Evolutionary conservation across 176 grass and related monocot genomes (phyloP).

Genomic region (Raddia guianensis): DNA sequence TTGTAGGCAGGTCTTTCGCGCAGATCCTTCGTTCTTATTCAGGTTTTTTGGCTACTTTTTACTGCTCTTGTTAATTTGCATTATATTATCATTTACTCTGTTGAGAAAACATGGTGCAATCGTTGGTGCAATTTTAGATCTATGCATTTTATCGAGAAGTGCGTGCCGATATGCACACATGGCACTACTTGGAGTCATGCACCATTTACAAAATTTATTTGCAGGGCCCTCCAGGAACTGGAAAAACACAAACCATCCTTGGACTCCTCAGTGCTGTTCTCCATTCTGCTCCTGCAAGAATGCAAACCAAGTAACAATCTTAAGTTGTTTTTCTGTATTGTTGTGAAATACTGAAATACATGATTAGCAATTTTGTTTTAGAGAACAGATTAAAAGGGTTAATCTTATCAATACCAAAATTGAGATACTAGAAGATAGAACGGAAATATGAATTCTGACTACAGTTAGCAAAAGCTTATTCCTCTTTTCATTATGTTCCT

Average conservation of each 20-base stretch:
- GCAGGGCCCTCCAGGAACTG: constrained; percentile 93
- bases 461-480: constrained; percentile 24
- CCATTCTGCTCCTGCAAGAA: constrained; percentile 89
- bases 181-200: constrained; percentile 9
- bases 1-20: constrained; percentile 92
- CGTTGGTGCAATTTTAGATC: constrained; percentile 9
- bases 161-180: constrained; percentile 15
- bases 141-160: constrained; percentile 27
- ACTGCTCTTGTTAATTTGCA: constrained; percentile 28
- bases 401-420: background rate
- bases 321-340: constrained; percentile 28
- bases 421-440: constrained; percentile 16
- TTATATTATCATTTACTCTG: constrained; percentile 27
- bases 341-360: background rate
- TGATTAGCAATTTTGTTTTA: constrained; percentile 7
- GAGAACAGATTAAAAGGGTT: background rate
- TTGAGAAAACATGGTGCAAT: constrained; percentile 6
- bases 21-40: constrained; percentile 96
- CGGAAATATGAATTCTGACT: constrained; percentile 8
- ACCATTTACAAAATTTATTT: constrained; percentile 33
- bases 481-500: constrained; percentile 17
- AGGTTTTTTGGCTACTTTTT: constrained; percentile 52
- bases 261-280: constrained; percentile 98
- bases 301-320: constrained; percentile 74
- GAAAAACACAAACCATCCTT: constrained; percentile 99